Evolutionary conservation across 768 basidiomycete genomes (phyloP).

Genomic region (Boletus pseudopeckii): DNA sequence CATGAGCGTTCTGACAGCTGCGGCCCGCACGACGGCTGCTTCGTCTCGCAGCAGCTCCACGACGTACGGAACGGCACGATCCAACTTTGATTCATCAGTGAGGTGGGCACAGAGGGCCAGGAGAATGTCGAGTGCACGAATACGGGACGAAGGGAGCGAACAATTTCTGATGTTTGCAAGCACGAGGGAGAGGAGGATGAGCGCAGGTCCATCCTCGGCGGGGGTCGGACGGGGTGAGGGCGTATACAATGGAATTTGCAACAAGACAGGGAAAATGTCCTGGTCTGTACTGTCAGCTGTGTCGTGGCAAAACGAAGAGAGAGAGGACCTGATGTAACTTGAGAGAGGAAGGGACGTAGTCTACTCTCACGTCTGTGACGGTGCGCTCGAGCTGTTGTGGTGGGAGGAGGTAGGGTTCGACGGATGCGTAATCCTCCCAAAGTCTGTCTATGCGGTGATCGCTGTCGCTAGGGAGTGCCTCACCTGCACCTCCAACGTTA

Average conservation of each 20-base stretch:
- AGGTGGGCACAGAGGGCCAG: conserved; percentile 76
- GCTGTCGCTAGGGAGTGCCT: conserved; percentile 69
- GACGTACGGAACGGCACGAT: conserved; percentile 89
- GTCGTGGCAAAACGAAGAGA: neutral
- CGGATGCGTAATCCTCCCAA: conserved; percentile 83
- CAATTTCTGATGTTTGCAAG: conserved; percentile 90
- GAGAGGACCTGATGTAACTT: conserved; percentile 57
- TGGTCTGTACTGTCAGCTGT: conserved; percentile 27
- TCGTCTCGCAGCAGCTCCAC: conserved; percentile 89
- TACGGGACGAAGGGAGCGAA: conserved; percentile 77
- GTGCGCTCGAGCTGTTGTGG: conserved; percentile 43
- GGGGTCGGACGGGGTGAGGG: conserved; percentile 47
- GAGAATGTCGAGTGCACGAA: conserved; percentile 82
- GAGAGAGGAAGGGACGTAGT: conserved; percentile 46
- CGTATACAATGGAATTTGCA: conserved; percentile 56
- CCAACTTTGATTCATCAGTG: conserved; percentile 93
- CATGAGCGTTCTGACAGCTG: conserved; percentile 72
- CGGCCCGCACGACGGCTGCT: conserved; percentile 73
- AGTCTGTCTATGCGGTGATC: conserved; percentile 80
- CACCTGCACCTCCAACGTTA: conserved; percentile 23
- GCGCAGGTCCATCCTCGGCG: conserved; percentile 80
- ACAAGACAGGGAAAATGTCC: conserved; percentile 76
- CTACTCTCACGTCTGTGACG: conserved; percentile 52
- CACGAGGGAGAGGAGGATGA: conserved; percentile 83
- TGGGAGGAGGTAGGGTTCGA: conserved; percentile 64